Evolutionary conservation across 2,329 filamentous ascomycete species (phyloP).

Genomic region (Neopestalotiopsis sp.): DNA sequence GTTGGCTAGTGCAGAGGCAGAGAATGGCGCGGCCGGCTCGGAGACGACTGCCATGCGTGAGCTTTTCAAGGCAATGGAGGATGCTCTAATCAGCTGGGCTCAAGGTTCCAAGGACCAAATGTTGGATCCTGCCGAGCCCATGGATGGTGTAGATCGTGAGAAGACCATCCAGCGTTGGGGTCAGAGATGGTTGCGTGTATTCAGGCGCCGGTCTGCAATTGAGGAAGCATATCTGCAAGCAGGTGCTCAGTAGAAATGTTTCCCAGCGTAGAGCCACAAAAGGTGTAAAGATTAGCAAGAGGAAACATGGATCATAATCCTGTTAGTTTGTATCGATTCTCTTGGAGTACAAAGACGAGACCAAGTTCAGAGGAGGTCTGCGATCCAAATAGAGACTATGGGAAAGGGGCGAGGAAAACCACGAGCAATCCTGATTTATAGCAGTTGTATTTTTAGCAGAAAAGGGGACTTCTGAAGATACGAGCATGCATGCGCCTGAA

Average conservation of each 20-base stretch:
- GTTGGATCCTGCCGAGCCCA: slow-evolving; percentile 62
- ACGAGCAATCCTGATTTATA: slow-evolving; percentile 4
- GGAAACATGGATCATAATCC: not conserved
- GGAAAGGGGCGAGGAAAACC: not conserved
- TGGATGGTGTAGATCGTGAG: slow-evolving; percentile 63
- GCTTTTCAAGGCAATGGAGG: slow-evolving; percentile 81
- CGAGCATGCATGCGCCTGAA: not conserved
- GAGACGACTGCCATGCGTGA: slow-evolving; percentile 78
- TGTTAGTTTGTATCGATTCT: not conserved
- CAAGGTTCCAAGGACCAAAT: slow-evolving; percentile 74
- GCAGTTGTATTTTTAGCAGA: not conserved
- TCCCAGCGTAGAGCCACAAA: not conserved
- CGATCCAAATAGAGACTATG: not conserved
- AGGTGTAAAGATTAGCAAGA: not conserved
- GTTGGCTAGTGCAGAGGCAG: slow-evolving; percentile 67
- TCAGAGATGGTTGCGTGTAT: slow-evolving; percentile 83
- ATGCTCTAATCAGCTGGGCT: slow-evolving; percentile 75
- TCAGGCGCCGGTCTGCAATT: slow-evolving; percentile 79
- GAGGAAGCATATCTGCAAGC: slow-evolving; percentile 66
- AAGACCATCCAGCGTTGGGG: slow-evolving; percentile 80
- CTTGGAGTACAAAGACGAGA: not conserved
- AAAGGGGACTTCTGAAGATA: not conserved
- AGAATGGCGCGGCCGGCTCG: slow-evolving; percentile 55
- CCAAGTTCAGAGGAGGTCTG: not conserved
- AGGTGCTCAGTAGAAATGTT: slow-evolving; percentile 8